Conservation (phyloP, 2,329 filamentous ascomycete genomes). For the Trichothecium sympodiale region DNA sequence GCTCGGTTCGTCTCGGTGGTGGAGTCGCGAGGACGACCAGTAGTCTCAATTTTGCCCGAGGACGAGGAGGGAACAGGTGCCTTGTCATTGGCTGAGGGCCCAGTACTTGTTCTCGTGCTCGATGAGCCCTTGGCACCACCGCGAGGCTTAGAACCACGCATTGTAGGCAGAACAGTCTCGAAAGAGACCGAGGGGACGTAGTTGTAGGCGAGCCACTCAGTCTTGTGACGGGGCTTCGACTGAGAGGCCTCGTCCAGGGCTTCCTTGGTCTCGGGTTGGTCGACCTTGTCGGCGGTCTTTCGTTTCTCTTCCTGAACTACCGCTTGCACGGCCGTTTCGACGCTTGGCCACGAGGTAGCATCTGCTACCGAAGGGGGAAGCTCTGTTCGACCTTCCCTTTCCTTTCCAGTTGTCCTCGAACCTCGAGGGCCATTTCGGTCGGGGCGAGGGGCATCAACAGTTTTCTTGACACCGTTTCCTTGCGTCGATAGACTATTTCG, state of each 20-base stretch:
- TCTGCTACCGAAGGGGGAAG: conserved; percentile 59
- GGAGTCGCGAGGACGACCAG: conserved; percentile 24
- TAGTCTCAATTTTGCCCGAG: conserved; percentile 18
- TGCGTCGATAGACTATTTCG: conserved; percentile 12
- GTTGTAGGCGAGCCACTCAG: conserved; percentile 74
- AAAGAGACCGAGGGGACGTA: conserved; percentile 81
- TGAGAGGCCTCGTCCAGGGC: conserved; percentile 36
- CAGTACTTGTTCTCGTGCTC: conserved; percentile 23
- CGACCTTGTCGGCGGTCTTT: conserved; percentile 52
- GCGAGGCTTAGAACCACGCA: conserved; percentile 38
- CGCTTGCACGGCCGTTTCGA: conserved; percentile 61
- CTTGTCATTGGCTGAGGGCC: conserved; percentile 26
- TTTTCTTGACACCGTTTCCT: conserved; percentile 30
- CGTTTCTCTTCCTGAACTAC: conserved; percentile 61
- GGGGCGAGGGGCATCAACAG: conserved; percentile 26
- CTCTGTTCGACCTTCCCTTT: conserved; percentile 18
- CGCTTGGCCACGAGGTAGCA: conserved; percentile 78
- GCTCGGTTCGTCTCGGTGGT: conserved; percentile 21
- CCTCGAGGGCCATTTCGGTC: conserved; percentile 36
- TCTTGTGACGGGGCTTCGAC: conserved; percentile 51
- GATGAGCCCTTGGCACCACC: conserved; percentile 35
- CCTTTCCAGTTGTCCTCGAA: conserved; percentile 33
- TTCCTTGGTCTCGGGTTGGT: conserved; percentile 50
- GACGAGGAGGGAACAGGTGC: conserved; percentile 12
- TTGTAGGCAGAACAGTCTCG: conserved; percentile 62